Conservation (phyloP, 345 rosid species). For the Salix dunnii region DNA sequence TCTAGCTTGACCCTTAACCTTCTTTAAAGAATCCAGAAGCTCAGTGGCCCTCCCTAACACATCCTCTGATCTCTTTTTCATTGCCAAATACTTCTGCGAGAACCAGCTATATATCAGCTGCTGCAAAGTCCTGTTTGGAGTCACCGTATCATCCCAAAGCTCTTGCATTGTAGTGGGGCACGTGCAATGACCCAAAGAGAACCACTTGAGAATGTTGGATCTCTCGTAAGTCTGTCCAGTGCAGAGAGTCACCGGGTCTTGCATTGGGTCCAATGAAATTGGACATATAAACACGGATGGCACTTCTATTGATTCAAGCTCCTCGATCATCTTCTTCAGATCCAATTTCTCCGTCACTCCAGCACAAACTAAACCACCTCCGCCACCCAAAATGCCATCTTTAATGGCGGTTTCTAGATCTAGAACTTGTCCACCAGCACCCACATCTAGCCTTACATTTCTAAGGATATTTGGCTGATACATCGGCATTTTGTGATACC, state of each 20-base stretch:
- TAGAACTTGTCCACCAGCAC: conserved; percentile 48
- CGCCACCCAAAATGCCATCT: conserved; percentile 58
- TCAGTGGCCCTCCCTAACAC: conserved; percentile 58
- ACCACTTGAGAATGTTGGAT: conserved; percentile 68
- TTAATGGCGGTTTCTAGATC: conserved; percentile 68
- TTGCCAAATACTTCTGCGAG: conserved; percentile 50
- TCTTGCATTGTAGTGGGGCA: conserved; percentile 82
- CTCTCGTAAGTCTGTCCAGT: conserved; percentile 76
- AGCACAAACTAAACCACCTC: conserved; percentile 30
- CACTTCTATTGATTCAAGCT: conserved; percentile 50
- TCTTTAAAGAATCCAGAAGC: conserved; percentile 51
- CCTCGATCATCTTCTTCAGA: conserved; percentile 61
- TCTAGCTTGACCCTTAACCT: conserved; percentile 62
- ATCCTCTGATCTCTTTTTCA: conserved; percentile 66
- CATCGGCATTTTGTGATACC: conserved; percentile 46
- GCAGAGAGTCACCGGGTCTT: conserved; percentile 72
- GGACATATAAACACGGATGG: conserved; percentile 71
- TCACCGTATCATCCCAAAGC: conserved; percentile 64
- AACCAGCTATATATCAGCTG: conserved; percentile 65
- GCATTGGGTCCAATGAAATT: conserved; percentile 75
- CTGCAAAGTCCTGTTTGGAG: conserved; percentile 58
- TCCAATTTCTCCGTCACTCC: conserved; percentile 46
- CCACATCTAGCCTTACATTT: conserved; percentile 15
- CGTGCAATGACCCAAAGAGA: conserved; percentile 56
- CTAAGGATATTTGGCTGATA: conserved; percentile 45